Percentiles rank a stretch among this genome's conserved stretches.
Evolutionary conservation across 139 green algal genomes (phyloP).

Genomic region (Ulvella scutata): DNA sequence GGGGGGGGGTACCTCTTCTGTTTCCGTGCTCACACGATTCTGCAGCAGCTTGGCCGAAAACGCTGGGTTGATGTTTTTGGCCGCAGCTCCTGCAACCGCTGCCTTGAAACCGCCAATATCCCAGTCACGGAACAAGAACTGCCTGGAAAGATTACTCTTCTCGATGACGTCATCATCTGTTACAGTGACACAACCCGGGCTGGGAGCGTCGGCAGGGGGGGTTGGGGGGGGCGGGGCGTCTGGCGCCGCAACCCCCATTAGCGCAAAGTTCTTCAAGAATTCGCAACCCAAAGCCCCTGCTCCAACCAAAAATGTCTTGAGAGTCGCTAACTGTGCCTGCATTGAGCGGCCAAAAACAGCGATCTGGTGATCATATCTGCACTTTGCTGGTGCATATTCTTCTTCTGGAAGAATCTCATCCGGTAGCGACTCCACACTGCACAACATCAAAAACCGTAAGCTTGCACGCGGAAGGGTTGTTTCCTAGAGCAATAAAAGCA

Average conservation of each 20-base stretch:
- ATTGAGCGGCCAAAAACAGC: slow-evolving; percentile 68
- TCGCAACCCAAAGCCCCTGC: slow-evolving; percentile 94
- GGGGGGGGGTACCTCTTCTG: slow-evolving; percentile 41
- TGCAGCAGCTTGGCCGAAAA: slow-evolving; percentile 72
- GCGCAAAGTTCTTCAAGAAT: slow-evolving; percentile 96
- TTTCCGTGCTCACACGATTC: slow-evolving; percentile 88
- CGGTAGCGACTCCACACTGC: slow-evolving; percentile 49
- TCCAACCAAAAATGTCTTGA: slow-evolving; percentile 88
- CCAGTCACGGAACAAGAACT: slow-evolving; percentile 97
- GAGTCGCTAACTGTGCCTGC: slow-evolving; percentile 45
- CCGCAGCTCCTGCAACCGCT: slow-evolving; percentile 51
- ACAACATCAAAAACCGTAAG: too few relatives aligned
- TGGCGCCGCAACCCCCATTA: slow-evolving; percentile 73
- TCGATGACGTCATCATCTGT: slow-evolving; percentile 98
- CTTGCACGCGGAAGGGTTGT: too few relatives aligned
- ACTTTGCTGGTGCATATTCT: slow-evolving; percentile 37
- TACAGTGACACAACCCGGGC: slow-evolving; percentile 40
- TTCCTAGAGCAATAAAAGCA: too few relatives aligned
- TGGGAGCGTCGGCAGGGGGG: background rate
- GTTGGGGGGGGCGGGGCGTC: background rate
- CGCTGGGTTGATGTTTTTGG: slow-evolving; percentile 61
- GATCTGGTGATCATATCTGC: slow-evolving; percentile 77
- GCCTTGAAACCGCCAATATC: slow-evolving; percentile 88
- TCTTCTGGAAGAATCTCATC: slow-evolving; percentile 28
- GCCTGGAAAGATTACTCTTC: slow-evolving; percentile 90